Evolutionary conservation across 2,329 filamentous ascomycete species (phyloP).

Genomic region (Metarhizium rileyi): DNA sequence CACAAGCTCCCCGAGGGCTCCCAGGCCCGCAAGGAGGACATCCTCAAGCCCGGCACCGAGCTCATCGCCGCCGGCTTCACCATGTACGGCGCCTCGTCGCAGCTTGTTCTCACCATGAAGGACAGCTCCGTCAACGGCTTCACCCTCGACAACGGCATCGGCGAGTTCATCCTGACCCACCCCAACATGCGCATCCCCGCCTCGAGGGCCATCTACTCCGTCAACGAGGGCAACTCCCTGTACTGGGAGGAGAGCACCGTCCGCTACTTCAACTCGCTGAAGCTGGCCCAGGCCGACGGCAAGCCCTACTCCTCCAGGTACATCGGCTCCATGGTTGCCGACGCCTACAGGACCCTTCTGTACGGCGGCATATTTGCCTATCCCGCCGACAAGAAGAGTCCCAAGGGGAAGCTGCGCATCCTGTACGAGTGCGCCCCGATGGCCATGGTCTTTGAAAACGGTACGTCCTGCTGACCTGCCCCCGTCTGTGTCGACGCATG

Average conservation of each 20-base stretch:
- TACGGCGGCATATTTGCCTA: conserved; percentile 98
- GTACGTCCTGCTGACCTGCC: conserved; percentile 42
- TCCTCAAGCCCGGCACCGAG: conserved; percentile 82
- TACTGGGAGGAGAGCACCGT: conserved; percentile 91
- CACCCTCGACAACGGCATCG: conserved; percentile 90
- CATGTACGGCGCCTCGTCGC: conserved; percentile 97
- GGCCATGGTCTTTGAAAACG: conserved; percentile 96
- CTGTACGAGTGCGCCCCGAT: conserved; percentile 98
- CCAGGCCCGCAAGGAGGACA: conserved; percentile 68
- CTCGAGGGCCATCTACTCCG: conserved; percentile 81
- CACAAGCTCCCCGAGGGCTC: conserved; percentile 78
- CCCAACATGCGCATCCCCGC: conserved; percentile 84
- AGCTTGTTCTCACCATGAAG: conserved; percentile 96
- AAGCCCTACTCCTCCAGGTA: conserved; percentile 95
- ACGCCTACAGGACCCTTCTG: conserved; percentile 88
- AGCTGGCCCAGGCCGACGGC: conserved; percentile 60
- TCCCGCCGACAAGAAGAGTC: conserved; percentile 94
- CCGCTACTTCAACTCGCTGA: conserved; percentile 82
- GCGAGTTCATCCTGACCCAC: conserved; percentile 98
- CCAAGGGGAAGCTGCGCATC: conserved; percentile 95
- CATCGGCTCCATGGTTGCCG: conserved; percentile 96
- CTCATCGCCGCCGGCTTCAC: conserved; percentile 95
- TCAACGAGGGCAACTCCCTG: conserved; percentile 95
- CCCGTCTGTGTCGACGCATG: not conserved
- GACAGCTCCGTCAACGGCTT: conserved; percentile 90